These are phyloP conservation scores for Pulveroboletus sp. DNA, from an alignment of 768 basidiomycete species.

Conservation along the genomic window DNA sequence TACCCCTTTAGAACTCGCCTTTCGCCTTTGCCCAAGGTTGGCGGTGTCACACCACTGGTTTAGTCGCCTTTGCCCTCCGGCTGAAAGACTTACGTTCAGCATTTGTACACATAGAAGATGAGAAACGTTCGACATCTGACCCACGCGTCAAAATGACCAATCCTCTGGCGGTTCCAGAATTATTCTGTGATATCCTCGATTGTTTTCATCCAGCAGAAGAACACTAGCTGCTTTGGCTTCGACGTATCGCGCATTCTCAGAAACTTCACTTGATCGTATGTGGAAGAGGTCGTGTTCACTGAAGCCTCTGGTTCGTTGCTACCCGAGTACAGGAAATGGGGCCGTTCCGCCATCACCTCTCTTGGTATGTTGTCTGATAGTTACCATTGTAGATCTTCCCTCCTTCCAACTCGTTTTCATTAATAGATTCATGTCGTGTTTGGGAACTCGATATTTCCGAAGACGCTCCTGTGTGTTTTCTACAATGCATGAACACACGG, in stretches of 20 bases:
- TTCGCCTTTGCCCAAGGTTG: no score
- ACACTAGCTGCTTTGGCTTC: conserved; percentile 4
- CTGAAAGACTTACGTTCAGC: no score
- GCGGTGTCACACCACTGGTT: no score
- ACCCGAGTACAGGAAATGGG: background rate
- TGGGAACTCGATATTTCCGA: background rate
- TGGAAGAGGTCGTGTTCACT: conserved; percentile 10
- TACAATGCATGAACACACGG: conserved; percentile 3
- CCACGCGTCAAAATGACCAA: background rate
- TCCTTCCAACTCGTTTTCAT: conserved; percentile 4
- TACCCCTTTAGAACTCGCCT: no score
- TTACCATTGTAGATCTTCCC: background rate
- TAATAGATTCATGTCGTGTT: conserved; percentile 3
- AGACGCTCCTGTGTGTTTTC: background rate
- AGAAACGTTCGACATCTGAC: background rate
- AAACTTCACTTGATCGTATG: conserved; percentile 9
- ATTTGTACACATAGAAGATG: no score
- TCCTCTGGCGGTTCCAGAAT: conserved; percentile 5
- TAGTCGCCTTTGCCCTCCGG: no score
- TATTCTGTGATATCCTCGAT: conserved; percentile 7
- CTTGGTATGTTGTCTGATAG: background rate
- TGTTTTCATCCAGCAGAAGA: background rate
- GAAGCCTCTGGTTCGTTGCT: conserved; percentile 11
- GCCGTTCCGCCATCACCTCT: background rate
- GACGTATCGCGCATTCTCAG: conserved; percentile 7